phyloP scores from a whole-genome alignment of 2,329 filamentous ascomycete genomes.

The Thermoascus crustaceus region DNA sequence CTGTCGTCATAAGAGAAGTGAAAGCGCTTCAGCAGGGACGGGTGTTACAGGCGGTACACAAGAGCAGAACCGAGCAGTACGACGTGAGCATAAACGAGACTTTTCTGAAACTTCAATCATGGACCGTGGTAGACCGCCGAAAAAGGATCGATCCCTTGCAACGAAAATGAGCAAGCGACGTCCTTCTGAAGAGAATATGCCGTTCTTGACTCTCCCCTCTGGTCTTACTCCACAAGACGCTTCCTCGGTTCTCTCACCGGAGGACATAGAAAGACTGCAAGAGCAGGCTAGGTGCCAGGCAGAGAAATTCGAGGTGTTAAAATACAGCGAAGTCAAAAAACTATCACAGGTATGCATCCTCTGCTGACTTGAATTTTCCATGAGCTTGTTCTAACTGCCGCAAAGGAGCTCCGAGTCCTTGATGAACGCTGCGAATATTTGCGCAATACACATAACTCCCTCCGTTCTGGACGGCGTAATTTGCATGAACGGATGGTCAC shows the following conservation, averaged over 20 bases:
- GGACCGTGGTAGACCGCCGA: constrained; percentile 9
- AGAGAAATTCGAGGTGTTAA: constrained; percentile 18
- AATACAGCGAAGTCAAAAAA: constrained; percentile 16
- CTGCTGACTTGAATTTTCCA: constrained; percentile 1
- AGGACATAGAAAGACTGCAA: constrained; percentile 16
- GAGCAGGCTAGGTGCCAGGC: constrained; percentile 17
- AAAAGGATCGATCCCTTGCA: constrained; percentile 5
- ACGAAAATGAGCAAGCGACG: constrained; percentile 6
- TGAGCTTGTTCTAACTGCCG: constrained; percentile 5
- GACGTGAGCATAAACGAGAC: constrained; percentile 5
- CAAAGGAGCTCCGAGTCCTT: constrained; percentile 62
- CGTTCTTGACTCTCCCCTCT: constrained; percentile 9
- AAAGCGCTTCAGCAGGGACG: constrained; percentile 2
- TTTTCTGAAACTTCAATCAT: constrained; percentile 7
- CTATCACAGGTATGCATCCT: constrained; percentile 17
- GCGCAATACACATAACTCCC: constrained; percentile 64
- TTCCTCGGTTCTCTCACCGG: constrained; percentile 8
- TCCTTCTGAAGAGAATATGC: constrained; percentile 3
- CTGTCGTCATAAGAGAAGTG: constrained; percentile 7
- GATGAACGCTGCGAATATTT: constrained; percentile 73
- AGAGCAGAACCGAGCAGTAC: not conserved
- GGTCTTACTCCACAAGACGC: constrained; percentile 15
- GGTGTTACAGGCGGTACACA: constrained; percentile 1
- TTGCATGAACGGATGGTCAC: constrained; percentile 69
- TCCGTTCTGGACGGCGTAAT: constrained; percentile 67